Base-by-base conservation (phyloP, 2,329 filamentous ascomycete species). In the Triangularia setosa region DNA sequence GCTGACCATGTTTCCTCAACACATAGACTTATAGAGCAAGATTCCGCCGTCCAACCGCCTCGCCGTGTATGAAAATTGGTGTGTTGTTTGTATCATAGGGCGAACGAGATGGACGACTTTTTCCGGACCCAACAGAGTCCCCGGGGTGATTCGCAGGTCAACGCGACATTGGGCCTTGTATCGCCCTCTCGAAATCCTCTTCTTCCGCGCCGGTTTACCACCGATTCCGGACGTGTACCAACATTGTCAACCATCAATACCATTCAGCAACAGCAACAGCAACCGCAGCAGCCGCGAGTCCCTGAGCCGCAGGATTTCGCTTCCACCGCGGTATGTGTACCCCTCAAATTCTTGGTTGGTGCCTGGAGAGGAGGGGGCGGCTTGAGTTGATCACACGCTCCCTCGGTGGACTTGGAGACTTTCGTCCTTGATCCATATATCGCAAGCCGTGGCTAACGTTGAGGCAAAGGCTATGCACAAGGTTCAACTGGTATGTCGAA, bases 181-280 rank as follows among this genome's bases (percentile, higher is more conserved):
- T 89, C 90, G 73, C 88, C 91, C 73, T 86, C 87, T 71, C 88
- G 91, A 75, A 90, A 90, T 77, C 66, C 70, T 56, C 62, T 70
- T 61, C 83, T 98, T 75, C 92, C 93, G 78, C 89, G 94, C 74
- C 90, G 94, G 75, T 98, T 98, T 79, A 98, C 94, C 68, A 95
- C 93, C 64, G 96, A 97, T 79, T 88, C 91, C 79, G 84, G 92
- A 78, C 85, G 93, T 84, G 81, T 94, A 78, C 90, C 90, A 77
- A 92, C 90, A 75, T 81, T 91, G 78, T 86, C 84, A 64, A 84
- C 86, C 67, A 79, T 93, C 75, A 83, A 83, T 74, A 82, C 84
- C 44, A 76, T 79, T 56, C 80, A 80, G 84, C 64, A 84, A 86
- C 67, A 79, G 93, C 75, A 83, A 83, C 67, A 79, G 93, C 75